Evolutionary conservation across 495 filamentous ascomycete species (phyloP), one percentile per base, ranked within the genome.

Genomic region (Mytilinidion resinicola): DNA sequence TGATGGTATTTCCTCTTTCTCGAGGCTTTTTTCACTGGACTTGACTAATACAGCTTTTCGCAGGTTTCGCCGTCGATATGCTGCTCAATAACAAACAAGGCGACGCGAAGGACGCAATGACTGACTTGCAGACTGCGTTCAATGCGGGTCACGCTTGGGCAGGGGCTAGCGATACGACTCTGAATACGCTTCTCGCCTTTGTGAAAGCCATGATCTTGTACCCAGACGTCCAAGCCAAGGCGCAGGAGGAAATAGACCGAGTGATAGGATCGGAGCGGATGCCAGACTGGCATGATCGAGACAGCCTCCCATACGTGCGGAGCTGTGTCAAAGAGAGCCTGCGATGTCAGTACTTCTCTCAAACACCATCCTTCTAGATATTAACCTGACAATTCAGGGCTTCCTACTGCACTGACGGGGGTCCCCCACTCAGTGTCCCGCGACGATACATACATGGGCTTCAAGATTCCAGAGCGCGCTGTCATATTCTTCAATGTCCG

Each of bases 371-470:
- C 5, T 2, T 5, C 19, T 3, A 14, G 8, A 4, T n/a, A 36
- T 35, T 14, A 33, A 33, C 14, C 5, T 12, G 37, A 19, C 4
- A 1, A 4, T 37, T 37, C 33, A 37, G 33, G 65, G 65, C 63
- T 67, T 57, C 66, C 66, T 7, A 64, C 60, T 2, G 58, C 64
- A 3, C 58, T 66, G 25, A 61, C 61, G 5, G 60, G 60, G 9
- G 66, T 73, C 1, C 70, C 74, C 5, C 73, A 77, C 57, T 60
- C 58, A 9, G 62, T 63, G 11, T 59, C 64, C 4, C 56, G 61
- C 20, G 74, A 77, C 14, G 70, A 74, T 49, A 36, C 61, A 5
- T 73, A 70, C 46, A 66, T 54, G 54, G 66, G 65, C 57, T 70
- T 50, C 55, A 57, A 47, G 53, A 70, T 68, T 37, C 69, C 65